Evolutionary conservation across 2,329 filamentous ascomycete genomes (phyloP), one percentile per base, ranked within the genome.

Genomic region (Xylariaceae sp.): DNA sequence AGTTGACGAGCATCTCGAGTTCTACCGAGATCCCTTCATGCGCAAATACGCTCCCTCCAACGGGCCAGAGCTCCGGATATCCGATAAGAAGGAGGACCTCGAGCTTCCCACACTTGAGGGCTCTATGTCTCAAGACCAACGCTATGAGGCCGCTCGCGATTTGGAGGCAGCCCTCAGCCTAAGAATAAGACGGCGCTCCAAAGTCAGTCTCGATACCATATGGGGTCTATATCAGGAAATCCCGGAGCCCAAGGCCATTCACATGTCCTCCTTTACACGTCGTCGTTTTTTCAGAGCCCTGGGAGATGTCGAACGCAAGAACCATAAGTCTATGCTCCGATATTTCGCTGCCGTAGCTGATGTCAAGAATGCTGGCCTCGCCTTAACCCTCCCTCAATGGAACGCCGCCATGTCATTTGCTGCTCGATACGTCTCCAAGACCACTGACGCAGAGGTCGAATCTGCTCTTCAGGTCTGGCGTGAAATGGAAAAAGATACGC

Each of bases 331-430:
- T 37, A 94, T 90, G 85, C 72, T 87, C 57, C 84, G 88, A 44
- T 97, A 92, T 66, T 84, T 96, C 52, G 81, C 83, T 5, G 71
- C 96, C 20, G 75, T 97, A 16, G 83, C 91, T 52, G 92, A 98
- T 58, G 85, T 94, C 69, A 85, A 88, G 57, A 75, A 75, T 42
- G 78, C 82, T n/a, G 79, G 82, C 2, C 79, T 95, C 36, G 77
- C 83, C 0, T 70, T 97, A 44, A 78, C 74, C 1, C 70, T 68
- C 5, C 68, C 73, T 0, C 82, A 95, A 60, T 98, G 91, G 91
- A 95, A 88, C 50, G 82, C 81, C 32, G 91, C 90, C 29, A 80
- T 96, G 41, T 78, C 85, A 17, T 86, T 94, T 58, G 86, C 87
- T 8, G 84, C 85, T 29, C 82, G 85, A 45, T 89, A 86, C 55